These are phyloP conservation scores for Yarrowia osloensis DNA, from an alignment of 805 yeast genomes.

Conservation along the genomic window DNA sequence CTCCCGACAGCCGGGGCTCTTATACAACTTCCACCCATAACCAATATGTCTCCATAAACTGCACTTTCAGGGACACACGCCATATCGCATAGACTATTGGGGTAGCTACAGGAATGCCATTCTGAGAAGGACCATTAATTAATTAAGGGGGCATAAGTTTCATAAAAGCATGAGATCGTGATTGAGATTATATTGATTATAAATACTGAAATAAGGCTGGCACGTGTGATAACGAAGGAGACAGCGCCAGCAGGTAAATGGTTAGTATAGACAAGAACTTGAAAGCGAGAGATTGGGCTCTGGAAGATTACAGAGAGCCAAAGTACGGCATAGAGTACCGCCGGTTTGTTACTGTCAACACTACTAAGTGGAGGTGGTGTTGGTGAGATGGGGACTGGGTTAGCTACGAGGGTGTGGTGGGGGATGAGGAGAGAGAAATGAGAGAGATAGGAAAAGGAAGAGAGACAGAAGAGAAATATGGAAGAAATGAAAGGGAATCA, in stretches of 20 bases:
- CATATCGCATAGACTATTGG: not conserved
- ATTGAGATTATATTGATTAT: not conserved
- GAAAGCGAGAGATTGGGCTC: not conserved
- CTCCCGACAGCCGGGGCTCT: not conserved
- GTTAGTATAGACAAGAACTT: slow-evolving; percentile 17
- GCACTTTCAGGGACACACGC: not conserved
- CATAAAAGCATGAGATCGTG: not conserved
- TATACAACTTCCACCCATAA: not conserved
- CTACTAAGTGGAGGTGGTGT: not conserved
- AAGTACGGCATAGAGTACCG: not conserved
- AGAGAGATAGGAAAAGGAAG: no score
- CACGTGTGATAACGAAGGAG: not conserved
- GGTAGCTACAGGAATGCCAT: no score
- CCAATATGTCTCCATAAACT: not conserved
- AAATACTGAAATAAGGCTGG: not conserved
- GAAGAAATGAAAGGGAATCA: no score
- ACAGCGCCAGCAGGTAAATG: not conserved
- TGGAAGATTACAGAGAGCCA: not conserved
- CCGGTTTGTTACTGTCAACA: not conserved
- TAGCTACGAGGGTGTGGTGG: not conserved
- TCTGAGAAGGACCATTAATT: no score
- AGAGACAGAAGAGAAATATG: not conserved
- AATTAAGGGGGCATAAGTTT: no score
- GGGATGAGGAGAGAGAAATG: not conserved
- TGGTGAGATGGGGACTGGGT: slow-evolving; percentile 15